Conservation (phyloP, 257 asterid genomes). For the Avicennia marina region DNA sequence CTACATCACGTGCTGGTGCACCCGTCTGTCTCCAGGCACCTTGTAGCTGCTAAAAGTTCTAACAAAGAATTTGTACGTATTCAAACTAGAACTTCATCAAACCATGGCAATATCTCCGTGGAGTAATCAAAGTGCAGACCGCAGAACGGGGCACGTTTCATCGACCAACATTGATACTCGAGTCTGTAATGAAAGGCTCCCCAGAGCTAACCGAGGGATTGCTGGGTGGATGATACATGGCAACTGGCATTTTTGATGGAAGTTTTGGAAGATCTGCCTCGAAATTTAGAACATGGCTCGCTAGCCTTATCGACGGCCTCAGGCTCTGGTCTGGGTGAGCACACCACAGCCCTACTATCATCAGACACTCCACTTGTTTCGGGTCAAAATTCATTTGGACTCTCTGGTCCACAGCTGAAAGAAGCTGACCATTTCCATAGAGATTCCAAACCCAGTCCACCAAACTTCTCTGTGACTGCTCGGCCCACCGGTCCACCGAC, state of each 20-base stretch:
- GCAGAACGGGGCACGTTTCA: too few relatives aligned
- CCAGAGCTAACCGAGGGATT: neutral
- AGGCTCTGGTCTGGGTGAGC: constrained; percentile 21
- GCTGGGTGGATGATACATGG: neutral
- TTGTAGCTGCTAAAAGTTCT: too few relatives aligned
- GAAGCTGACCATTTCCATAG: constrained; percentile 16
- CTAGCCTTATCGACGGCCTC: constrained; percentile 26
- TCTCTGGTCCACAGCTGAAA: constrained; percentile 19
- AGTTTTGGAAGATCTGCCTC: constrained; percentile 18
- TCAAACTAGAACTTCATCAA: too few relatives aligned
- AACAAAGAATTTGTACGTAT: too few relatives aligned
- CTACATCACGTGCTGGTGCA: too few relatives aligned
- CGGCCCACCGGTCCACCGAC: neutral
- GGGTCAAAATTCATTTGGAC: neutral
- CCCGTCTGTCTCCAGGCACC: too few relatives aligned
- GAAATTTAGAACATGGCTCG: constrained; percentile 9
- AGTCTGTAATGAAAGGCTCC: neutral
- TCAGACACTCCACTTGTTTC: constrained; percentile 14
- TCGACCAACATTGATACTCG: constrained; percentile 12
- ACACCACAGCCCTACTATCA: constrained; percentile 36
- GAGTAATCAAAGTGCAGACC: too few relatives aligned
- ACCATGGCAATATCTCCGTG: too few relatives aligned
- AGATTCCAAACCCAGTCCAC: constrained; percentile 27
- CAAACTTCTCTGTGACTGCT: neutral
- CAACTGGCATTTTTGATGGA: constrained; percentile 7